Evolutionary conservation across 306 rosid species (phyloP).

Genomic region (Erythrophleum fordii): DNA sequence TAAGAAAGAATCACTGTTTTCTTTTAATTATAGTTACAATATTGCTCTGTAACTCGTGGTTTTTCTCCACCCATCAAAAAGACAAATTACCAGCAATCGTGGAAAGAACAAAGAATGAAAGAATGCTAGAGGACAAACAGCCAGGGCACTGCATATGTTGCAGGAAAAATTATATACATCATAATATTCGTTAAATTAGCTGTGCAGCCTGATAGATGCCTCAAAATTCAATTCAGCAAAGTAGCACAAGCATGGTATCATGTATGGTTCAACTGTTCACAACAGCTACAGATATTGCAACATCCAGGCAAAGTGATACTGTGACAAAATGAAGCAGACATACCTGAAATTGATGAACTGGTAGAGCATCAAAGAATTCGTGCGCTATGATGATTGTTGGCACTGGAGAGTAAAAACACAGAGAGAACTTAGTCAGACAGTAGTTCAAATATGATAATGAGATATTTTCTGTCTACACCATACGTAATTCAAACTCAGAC

Average conservation of each 20-base stretch:
- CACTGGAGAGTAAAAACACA: constrained; percentile 51
- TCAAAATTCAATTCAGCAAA: constrained; percentile 26
- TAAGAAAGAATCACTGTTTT: no score
- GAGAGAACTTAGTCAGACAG: constrained; percentile 31
- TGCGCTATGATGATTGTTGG: constrained; percentile 90
- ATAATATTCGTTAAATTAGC: constrained; percentile 12
- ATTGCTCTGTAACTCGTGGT: neutral
- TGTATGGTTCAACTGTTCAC: neutral
- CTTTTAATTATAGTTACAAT: neutral
- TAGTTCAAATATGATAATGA: constrained; percentile 4
- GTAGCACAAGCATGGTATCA: constrained; percentile 28
- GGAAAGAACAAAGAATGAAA: constrained; percentile 1
- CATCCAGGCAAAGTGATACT: neutral
- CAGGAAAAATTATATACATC: constrained; percentile 3
- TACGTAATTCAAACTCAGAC: constrained; percentile 23
- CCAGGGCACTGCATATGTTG: constrained; percentile 15
- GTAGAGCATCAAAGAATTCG: constrained; percentile 93
- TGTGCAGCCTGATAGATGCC: constrained; percentile 18
- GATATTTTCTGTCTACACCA: neutral
- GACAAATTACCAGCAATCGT: constrained; percentile 14
- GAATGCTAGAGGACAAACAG: constrained; percentile 10
- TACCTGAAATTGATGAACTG: constrained; percentile 97
- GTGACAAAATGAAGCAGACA: constrained; percentile 5
- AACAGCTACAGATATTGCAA: neutral
- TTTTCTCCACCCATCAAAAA: neutral